Evolutionary conservation across 768 basidiomycete genomes (phyloP), one percentile per base, ranked within the genome.

Genomic region (Lactifluus hygrophoroides): DNA sequence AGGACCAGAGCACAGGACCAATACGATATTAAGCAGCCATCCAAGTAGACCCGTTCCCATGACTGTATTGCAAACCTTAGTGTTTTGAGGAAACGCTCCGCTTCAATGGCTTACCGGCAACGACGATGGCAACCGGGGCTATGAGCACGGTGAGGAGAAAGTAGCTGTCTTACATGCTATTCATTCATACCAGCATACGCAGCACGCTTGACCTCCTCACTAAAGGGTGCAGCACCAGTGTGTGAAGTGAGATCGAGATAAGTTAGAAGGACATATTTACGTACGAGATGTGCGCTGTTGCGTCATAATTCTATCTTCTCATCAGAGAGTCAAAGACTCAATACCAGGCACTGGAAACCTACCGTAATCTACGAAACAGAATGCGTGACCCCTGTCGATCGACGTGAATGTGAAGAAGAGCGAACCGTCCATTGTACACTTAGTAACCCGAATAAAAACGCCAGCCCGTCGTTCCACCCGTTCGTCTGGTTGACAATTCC

Each of bases 341-440:
- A 32, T 10, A 37, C 25, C 42, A n/a, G 47, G 27, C 47, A 44
- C 30, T 60, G 35, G 32, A 23, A 47, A 66, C 72, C 65, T 66
- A 84, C 82, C 61, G 82, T 83, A 80, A 83, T 83, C 81, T 82
- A 57, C 35, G 53, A 43, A 44, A 49, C 8, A 23, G 42, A 10
- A 4, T n/a, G 6, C 23, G 11, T 21, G 11, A 43, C 54, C 21
- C 55, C n/a, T 57, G 57, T 32, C 32, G 54, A n/a, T 49, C 23
- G 50, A 34, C 16, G 5, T 2, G n/a, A 38, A 19, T 13, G 13
- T 28, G 10, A 28, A 40, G 19, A 30, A n/a, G 32, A 14, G 72
- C 84, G 32, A 65, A 89, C 85, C 63, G 88, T 90, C 88, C 90
- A 92, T 68, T 92, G 90, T 19, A 94, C 92, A 57, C 84, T 87